Evolutionary conservation across 169 alveolate genomes (phyloP).

Genomic region (Plasmodium knowlesi): DNA sequence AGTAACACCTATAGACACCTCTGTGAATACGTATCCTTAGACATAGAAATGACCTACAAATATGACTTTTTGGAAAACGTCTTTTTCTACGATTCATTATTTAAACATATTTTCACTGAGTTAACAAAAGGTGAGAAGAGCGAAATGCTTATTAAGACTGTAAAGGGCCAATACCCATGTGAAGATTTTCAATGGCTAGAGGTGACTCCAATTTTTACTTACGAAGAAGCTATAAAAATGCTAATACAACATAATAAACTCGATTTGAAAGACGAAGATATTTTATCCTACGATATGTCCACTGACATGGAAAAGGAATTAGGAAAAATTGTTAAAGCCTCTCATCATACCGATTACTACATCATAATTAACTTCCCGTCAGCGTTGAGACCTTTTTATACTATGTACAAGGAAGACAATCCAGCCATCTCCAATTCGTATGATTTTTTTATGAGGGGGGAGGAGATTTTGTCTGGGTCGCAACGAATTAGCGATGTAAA

Average conservation of each 20-base stretch:
- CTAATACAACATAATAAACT: slow-evolving; percentile 80
- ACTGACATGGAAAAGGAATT: slow-evolving; percentile 96
- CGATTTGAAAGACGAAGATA: slow-evolving; percentile 86
- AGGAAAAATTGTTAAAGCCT: slow-evolving; percentile 94
- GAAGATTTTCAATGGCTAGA: slow-evolving; percentile 61
- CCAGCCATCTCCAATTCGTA: slow-evolving; percentile 92
- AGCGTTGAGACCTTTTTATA: slow-evolving; percentile 98
- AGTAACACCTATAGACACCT: slow-evolving; percentile 98
- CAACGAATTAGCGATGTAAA: slow-evolving; percentile 98
- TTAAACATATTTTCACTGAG: slow-evolving; percentile 92
- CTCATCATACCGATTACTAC: slow-evolving; percentile 97
- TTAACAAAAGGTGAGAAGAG: slow-evolving; percentile 76
- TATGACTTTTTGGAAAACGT: slow-evolving; percentile 97
- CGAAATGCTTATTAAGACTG: slow-evolving; percentile 23
- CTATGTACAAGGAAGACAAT: slow-evolving; percentile 94
- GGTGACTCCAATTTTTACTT: slow-evolving; percentile 68
- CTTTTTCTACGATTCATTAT: slow-evolving; percentile 93
- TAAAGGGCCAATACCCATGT: slow-evolving; percentile 70
- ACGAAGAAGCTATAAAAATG: slow-evolving; percentile 84
- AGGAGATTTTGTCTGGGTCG: slow-evolving; percentile 99
- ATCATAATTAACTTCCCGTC: slow-evolving; percentile 97
- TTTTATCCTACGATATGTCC: slow-evolving; percentile 89
- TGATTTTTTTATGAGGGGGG: slow-evolving; percentile 99
- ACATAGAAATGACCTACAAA: slow-evolving; percentile 97
- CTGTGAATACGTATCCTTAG: slow-evolving; percentile 99